These are phyloP conservation scores for Termitomyces sp. DNA, from an alignment of 768 basidiomycete genomes.

Conservation along the genomic window DNA sequence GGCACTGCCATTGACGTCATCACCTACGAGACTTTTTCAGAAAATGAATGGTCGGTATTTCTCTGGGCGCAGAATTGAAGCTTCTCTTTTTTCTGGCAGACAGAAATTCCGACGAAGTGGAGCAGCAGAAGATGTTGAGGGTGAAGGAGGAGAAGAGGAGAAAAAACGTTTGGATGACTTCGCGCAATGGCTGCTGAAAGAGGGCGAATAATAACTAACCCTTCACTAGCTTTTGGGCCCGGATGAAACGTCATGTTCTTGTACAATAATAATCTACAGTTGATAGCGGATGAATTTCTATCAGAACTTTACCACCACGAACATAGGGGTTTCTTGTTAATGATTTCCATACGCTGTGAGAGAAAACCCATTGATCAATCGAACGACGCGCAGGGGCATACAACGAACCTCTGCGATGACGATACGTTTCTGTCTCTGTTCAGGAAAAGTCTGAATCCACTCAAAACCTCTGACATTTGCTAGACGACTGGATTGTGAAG, in stretches of 20 bases:
- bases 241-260: constrained; percentile 9
- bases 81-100: constrained; percentile 75
- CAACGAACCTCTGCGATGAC: constrained; percentile 66
- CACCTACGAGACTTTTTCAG: constrained; percentile 28
- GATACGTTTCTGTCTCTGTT: constrained; percentile 41
- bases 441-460: constrained; percentile 36
- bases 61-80: constrained; percentile 76
- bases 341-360: constrained; percentile 64
- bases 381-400: background rate
- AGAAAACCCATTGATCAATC: background rate
- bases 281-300: constrained; percentile 13
- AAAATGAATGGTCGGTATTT: constrained; percentile 97
- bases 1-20: background rate
- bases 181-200: constrained; percentile 79
- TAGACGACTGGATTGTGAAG: constrained; percentile 27
- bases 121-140: constrained; percentile 54
- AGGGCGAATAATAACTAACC: constrained; percentile 50
- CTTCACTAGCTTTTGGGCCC: background rate
- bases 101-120: constrained; percentile 79
- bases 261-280: constrained; percentile 18
- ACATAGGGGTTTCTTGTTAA: constrained; percentile 64
- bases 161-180: constrained; percentile 85
- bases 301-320: constrained; percentile 54
- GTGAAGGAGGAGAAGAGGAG: constrained; percentile 68
- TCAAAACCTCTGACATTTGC: constrained; percentile 34